phyloP scores from a whole-genome alignment of 495 filamentous ascomycete genomes.

The Thermochaetoides thermophila region DNA sequence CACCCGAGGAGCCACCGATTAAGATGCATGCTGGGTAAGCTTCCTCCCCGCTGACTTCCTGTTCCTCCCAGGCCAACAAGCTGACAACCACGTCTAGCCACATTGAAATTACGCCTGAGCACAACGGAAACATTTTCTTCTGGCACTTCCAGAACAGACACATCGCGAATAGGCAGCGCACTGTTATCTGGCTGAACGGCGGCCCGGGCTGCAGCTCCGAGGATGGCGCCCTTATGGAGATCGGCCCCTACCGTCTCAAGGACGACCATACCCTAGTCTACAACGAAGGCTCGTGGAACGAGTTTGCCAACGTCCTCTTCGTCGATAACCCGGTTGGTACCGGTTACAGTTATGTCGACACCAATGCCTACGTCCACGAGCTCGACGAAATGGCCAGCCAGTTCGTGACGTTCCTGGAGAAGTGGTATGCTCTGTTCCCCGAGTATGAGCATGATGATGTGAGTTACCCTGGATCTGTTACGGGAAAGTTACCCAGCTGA shows the following conservation, averaged over 20 bases:
- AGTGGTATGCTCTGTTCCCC: conserved; percentile 79
- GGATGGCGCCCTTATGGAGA: conserved; percentile 95
- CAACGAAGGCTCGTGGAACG: conserved; percentile 89
- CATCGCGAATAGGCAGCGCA: conserved; percentile 81
- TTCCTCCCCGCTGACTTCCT: too few relatives aligned
- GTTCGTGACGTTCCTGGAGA: conserved; percentile 76
- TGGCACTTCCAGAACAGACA: conserved; percentile 95
- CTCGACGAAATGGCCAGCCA: conserved; percentile 79
- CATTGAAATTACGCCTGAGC: conserved; percentile 69
- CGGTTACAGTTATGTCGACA: conserved; percentile 88
- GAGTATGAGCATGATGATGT: conserved; percentile 91
- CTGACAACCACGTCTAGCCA: conserved; percentile 45
- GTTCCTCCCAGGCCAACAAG: background rate
- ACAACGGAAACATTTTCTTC: conserved; percentile 91
- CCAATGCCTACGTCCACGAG: conserved; percentile 69
- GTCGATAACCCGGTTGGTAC: conserved; percentile 95
- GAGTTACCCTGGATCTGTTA: too few relatives aligned
- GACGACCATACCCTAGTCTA: conserved; percentile 57
- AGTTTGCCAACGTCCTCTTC: conserved; percentile 92
- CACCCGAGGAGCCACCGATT: conserved; percentile 62
- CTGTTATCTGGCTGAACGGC: conserved; percentile 94
- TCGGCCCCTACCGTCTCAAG: conserved; percentile 82
- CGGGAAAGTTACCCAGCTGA: too few relatives aligned
- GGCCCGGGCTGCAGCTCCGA: conserved; percentile 93
- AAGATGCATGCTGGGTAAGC: conserved; percentile 97